These are phyloP conservation scores for Crithidia sp. DNA, from an alignment of 208 protist species.

Conservation along the genomic window DNA sequence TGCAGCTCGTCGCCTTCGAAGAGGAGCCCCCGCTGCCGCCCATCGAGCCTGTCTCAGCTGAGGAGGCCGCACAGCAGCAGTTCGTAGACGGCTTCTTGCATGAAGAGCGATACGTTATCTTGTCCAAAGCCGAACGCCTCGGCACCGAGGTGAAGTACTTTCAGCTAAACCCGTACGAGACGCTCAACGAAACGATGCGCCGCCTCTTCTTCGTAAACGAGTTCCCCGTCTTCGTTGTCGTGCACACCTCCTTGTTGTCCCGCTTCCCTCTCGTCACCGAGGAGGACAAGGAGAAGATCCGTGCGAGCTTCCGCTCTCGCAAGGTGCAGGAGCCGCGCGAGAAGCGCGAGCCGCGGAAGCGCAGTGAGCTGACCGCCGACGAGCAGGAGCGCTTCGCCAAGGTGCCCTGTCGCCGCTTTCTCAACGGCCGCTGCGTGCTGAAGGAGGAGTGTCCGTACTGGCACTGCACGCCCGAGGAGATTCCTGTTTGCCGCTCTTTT, in stretches of 20 bases:
- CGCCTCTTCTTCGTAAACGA: slow-evolving; percentile 88
- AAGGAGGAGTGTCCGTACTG: slow-evolving; percentile 72
- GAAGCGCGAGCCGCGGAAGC: slow-evolving; percentile 42
- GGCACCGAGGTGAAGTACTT: slow-evolving; percentile 71
- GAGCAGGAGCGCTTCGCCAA: slow-evolving; percentile 46
- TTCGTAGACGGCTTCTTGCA: slow-evolving; percentile 48
- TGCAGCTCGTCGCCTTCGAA: slow-evolving; percentile 22
- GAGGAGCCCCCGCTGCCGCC: slow-evolving; percentile 20
- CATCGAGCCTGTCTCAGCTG: slow-evolving; percentile 22
- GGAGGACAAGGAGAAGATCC: slow-evolving; percentile 72
- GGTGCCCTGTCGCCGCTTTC: slow-evolving; percentile 78
- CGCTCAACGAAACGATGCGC: slow-evolving; percentile 80
- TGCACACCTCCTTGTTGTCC: slow-evolving; percentile 42
- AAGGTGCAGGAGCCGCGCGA: slow-evolving; percentile 25
- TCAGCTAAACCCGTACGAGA: slow-evolving; percentile 47
- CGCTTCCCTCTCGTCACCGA: slow-evolving; percentile 70
- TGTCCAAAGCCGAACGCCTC: slow-evolving; percentile 75
- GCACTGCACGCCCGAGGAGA: slow-evolving; percentile 72
- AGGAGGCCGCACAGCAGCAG: slow-evolving; percentile 30
- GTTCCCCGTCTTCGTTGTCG: slow-evolving; percentile 82
- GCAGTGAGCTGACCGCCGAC: slow-evolving; percentile 48
- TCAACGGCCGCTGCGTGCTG: slow-evolving; percentile 51
- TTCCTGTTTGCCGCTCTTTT: slow-evolving; percentile 73
- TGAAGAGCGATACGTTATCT: slow-evolving; percentile 44
- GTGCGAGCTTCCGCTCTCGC: slow-evolving; percentile 61